Evolutionary conservation across 148 eudicot species (phyloP), one percentile per base, ranked within the genome.

Genomic region (Fagopyrum homotropicum): DNA sequence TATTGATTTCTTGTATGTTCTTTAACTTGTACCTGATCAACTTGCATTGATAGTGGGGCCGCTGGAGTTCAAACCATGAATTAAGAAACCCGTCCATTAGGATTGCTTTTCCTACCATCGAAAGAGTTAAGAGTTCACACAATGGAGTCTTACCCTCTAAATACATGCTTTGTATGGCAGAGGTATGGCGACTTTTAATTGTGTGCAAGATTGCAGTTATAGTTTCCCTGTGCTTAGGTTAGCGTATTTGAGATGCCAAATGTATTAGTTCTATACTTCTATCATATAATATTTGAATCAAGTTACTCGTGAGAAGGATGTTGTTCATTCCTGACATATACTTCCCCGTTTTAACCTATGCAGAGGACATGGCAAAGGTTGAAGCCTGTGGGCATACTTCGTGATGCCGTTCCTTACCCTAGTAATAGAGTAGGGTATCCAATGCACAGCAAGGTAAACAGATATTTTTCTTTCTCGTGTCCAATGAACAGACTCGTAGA

Each of bases 301-400:
- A 56, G 40, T 56, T 56, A 19, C 35, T 57, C 9, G 7, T 57
- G 22, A 57, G 64, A 57, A 57, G 64, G 30, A 57, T 57, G 64
- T 6, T 17, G 6, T 56, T 57, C 64, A 57, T 19, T 17, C 22
- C 22, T 19, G 8, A 22, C 63, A 5, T 7, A 40, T 16, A 52
- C 17, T 46, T 30, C 44, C 43, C 44, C 43, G 45, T 2, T n/a
- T 71, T 9, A 49, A 73, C 72, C 51, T 73, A 56, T 77, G 66
- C 88, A 93, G 98, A 91, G 87, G 90, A 89, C 98, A 55, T 93
- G 98, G 98, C 89, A 82, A 77, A 84, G 89, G 86, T 80, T 93
- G 81, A 87, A 84, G 81, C 76, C 74, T 30, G 72, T 83, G 14
- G 87, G 80, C 79, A 85, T 89, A 77, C 93, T 93, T 75, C 89